Evolutionary conservation across 345 rosid genomes (phyloP).

Genomic region (Eucalyptus urophylla): DNA sequence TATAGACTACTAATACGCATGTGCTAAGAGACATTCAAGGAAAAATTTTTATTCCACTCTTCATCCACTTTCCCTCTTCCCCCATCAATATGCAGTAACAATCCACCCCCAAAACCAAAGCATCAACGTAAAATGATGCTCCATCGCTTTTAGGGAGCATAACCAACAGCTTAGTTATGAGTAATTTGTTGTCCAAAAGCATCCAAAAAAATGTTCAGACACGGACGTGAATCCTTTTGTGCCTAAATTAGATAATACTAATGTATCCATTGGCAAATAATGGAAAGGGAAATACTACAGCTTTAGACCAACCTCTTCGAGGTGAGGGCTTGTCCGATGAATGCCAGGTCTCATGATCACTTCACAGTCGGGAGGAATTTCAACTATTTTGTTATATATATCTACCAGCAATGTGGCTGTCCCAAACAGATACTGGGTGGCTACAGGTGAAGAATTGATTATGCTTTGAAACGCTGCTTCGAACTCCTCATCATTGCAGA

Average conservation of each 20-base stretch:
- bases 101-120: too few relatives aligned
- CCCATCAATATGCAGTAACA: too few relatives aligned
- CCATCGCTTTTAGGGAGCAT: background rate
- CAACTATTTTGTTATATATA: too few relatives aligned
- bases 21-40: too few relatives aligned
- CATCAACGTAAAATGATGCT: accelerated
- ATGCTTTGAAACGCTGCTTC: slow-evolving; percentile 58
- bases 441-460: slow-evolving; percentile 46
- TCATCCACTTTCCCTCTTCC: background rate
- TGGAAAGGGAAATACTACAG: background rate
- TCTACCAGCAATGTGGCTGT: too few relatives aligned
- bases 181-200: background rate
- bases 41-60: too few relatives aligned
- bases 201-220: background rate
- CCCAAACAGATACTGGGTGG: too few relatives aligned
- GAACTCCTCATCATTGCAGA: slow-evolving; percentile 69
- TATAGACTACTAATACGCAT: too few relatives aligned
- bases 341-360: slow-evolving; percentile 79
- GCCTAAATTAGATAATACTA: background rate
- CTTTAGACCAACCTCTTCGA: slow-evolving; percentile 58
- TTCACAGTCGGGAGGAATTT: slow-evolving; percentile 68
- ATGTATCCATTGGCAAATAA: background rate
- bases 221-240: background rate
- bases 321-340: slow-evolving; percentile 62
- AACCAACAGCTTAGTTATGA: background rate